Evolutionary conservation across 2,329 filamentous ascomycete species (phyloP), one percentile per base, ranked within the genome.

Genomic region (Rutstroemia sp.): DNA sequence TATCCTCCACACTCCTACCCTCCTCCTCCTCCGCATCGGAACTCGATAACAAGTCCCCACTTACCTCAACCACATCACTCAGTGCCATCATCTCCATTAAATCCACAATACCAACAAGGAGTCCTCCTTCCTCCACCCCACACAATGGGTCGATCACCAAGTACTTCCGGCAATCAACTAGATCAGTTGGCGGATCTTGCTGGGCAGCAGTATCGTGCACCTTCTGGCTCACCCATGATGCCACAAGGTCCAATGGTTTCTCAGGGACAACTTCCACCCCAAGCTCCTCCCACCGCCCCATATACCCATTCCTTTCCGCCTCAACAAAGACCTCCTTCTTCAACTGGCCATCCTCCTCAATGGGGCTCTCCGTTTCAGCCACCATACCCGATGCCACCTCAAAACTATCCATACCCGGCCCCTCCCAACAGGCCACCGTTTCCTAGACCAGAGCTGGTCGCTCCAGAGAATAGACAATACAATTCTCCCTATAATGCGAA

Each of bases 401-500:
- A 52, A 48, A 59, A 58, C 19, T 61, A 57, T 9, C 63, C 57
- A 49, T 64, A 58, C 46, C 55, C 57, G 19, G 55, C 51, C 39
- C 51, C 56, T 50, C 58, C 56, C 45, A 62, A 57, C 21, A 59
- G 64, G 25, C 51, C 60, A 40, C 57, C 58, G n/a, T 67, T 63
- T 57, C 57, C 61, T 16, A 61, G 51, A 21, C 51, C 51, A n/a
- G 51, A 54, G 8, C 57, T 66, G 19, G 55, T 61, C 47, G 60
- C 60, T 34, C 56, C 60, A 1, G 63, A 69, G 42, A 63, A 62
- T 36, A 63, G 66, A 27, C 64, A 68, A 25, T 69, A 70, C 40
- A 69, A 64, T 46, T 70, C 68, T 27, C 68, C 68, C 14, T 69
- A 69, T 48, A 67, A 69, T 56, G 56, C 61, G 49, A 64, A 57